Base-by-base conservation (phyloP, 148 eudicot genomes). In the Diospyros kaki region DNA sequence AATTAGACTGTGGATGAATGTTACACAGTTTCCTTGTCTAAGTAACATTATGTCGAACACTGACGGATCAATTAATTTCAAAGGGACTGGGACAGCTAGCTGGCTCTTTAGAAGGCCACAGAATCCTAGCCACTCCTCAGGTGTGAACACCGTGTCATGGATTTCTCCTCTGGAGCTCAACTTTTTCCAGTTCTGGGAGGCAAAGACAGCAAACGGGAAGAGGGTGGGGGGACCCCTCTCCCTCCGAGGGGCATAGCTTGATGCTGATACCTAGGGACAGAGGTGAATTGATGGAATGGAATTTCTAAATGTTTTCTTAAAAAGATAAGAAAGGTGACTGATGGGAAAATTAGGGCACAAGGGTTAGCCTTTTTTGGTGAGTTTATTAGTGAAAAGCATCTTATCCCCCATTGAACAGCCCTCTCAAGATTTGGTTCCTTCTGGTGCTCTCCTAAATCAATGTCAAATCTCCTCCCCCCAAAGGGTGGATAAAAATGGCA, bases 131-230 rank as follows among this genome's bases (percentile, higher is more conserved):
- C 56, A 5, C 60, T 39, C 39, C 39, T 15, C 51, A 38, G 40
- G 3, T 68, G 70, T 39, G 54, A 51, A 74, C 56, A 59, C 66
- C 38, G 60, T 39, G 66, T 60, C 63, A 68, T 11, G 9, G 45
- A 39, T 41, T 74, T 44, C 50, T 39, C 58, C 51, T 14, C 43
- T 68, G 48, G 60, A 64, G 50, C 73, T 48, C 51, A 59, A 75
- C 69, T 76, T 76, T 58, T 80, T 53, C 76, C 73, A 70, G 62
- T 66, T 67, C 14, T 11, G 68, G 68, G 76, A 60, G 75, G 28
- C 28, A 28, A 28, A 28, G 28, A 28, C 28, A 28, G 28, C 28
- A 28, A 28, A 28, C 28, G 28, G 28, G 58, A 56, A 53, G 79
- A 71, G 73, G 62, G 71, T 62, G 50, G 48, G 51, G 28, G 60